Conservation (phyloP, 2,329 filamentous ascomycete genomes). For the Sphaerulina vaccinii region DNA sequence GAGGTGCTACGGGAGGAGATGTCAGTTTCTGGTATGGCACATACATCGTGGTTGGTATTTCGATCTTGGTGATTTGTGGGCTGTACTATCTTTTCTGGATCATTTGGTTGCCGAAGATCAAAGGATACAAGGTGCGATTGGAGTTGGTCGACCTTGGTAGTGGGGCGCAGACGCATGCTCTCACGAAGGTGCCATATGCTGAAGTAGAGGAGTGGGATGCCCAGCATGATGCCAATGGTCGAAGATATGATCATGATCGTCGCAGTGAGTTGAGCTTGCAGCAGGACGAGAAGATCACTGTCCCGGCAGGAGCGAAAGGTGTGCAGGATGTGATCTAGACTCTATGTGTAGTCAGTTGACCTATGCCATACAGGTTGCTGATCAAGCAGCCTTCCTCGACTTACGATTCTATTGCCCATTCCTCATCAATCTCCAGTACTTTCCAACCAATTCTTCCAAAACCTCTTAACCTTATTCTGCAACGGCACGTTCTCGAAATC, state of each 20-base stretch:
- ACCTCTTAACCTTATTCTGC: constrained; percentile 6
- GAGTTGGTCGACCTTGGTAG: constrained; percentile 54
- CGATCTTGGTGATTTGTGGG: constrained; percentile 59
- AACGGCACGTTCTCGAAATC: neutral
- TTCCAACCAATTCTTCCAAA: constrained; percentile 11
- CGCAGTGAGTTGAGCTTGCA: constrained; percentile 1
- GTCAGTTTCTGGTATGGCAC: constrained; percentile 75
- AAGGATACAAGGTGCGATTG: constrained; percentile 57
- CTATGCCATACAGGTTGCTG: no score
- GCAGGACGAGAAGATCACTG: constrained; percentile 11
- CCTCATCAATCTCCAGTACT: no score
- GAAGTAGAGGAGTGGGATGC: constrained; percentile 59
- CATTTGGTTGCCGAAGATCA: constrained; percentile 52
- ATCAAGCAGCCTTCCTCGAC: no score
- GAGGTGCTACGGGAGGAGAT: constrained; percentile 59
- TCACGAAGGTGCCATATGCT: constrained; percentile 55
- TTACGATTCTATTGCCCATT: no score
- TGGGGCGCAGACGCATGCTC: constrained; percentile 48
- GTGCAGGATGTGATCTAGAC: neutral
- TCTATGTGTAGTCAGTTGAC: no score
- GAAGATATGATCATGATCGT: neutral
- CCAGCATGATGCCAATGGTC: constrained; percentile 52
- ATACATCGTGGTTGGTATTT: constrained; percentile 64
- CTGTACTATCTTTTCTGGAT: constrained; percentile 63
- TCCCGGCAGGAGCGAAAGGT: constrained; percentile 5